Evolutionary conservation across 2,329 filamentous ascomycete genomes (phyloP), one percentile per base, ranked within the genome.

Genomic region (Colletotrichum karsti): DNA sequence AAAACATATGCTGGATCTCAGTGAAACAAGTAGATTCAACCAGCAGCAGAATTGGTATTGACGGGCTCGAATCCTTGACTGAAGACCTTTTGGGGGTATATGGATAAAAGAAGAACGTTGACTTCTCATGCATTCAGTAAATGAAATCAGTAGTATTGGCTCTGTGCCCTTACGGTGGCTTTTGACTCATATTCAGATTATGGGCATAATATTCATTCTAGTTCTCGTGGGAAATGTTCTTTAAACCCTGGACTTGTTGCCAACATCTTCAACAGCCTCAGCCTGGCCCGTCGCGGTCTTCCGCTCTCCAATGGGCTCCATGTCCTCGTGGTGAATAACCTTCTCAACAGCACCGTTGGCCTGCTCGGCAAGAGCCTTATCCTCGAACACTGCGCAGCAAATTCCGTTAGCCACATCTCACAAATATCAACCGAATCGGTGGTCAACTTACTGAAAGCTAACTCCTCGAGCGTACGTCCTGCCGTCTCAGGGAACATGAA

Each of bases 401-500:
- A 8, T 5, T n/a, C n/a, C 0, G 28, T 64, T 13, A 61, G 51
- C 56, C 33, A 42, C 15, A n/a, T 3, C 5, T 1, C 9, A 7
- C 1, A 3, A n/a, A n/a, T n/a, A n/a, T n/a, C n/a, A n/a, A n/a
- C n/a, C n/a, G n/a, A n/a, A n/a, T n/a, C n/a, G n/a, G n/a, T n/a
- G n/a, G n/a, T n/a, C n/a, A 22, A 61, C 69, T 69, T 12, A 70
- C 69, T 30, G 61, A 75, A 73, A 39, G 74, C 69, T 41, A 76
- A 22, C 59, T 94, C 92, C 81, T 94, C 92, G 44, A 94, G 83
- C 65, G 91, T 88, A 66, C 93, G 87, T 69, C 92, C 92, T 67
- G 90, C 91, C 0, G 92, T 94, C 79, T 94, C 92, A 8, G 92
- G 92, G 76, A 93, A 94, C 71, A 93, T 85, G 78, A 94, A 93